These are phyloP conservation scores for Albifimbria verrucaria DNA, from an alignment of 2,329 filamentous ascomycete genomes.

Conservation along the genomic window DNA sequence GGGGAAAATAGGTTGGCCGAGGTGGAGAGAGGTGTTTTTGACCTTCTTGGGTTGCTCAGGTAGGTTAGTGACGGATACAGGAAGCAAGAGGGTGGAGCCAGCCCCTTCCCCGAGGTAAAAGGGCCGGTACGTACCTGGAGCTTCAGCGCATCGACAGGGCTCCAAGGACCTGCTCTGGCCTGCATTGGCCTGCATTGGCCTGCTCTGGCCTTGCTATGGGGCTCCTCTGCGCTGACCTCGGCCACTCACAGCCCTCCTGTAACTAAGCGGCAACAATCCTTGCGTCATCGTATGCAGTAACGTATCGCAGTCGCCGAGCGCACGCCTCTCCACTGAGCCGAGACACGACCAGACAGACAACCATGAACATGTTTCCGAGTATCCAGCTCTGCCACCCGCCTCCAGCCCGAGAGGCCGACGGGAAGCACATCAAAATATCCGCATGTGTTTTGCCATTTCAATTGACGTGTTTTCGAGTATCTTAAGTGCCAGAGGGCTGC, in stretches of 20 bases:
- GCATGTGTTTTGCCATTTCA: no score
- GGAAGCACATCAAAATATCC: no score
- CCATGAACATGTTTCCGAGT: no score
- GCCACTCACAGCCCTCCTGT: conserved; percentile 20
- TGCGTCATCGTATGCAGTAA: background rate
- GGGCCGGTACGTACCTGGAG: background rate
- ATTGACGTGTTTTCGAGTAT: no score
- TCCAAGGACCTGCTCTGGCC: no score
- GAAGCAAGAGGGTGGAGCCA: background rate
- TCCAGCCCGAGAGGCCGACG: no score
- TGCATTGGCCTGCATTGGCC: no score
- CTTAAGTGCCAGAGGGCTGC: no score
- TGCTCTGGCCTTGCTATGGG: no score
- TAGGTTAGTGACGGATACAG: background rate
- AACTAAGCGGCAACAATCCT: conserved; percentile 13
- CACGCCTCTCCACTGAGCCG: background rate
- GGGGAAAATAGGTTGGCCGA: conserved; percentile 10
- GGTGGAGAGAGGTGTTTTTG: conserved; percentile 22
- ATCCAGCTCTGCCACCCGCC: no score
- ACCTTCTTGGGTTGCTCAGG: conserved; percentile 10
- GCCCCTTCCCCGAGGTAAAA: background rate
- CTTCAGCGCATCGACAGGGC: background rate
- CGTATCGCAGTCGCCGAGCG: background rate
- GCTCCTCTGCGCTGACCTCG: background rate
- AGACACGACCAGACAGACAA: no score